Conservation (phyloP, 179 eudicot species). For the Heliamphora pulchella region DNA sequence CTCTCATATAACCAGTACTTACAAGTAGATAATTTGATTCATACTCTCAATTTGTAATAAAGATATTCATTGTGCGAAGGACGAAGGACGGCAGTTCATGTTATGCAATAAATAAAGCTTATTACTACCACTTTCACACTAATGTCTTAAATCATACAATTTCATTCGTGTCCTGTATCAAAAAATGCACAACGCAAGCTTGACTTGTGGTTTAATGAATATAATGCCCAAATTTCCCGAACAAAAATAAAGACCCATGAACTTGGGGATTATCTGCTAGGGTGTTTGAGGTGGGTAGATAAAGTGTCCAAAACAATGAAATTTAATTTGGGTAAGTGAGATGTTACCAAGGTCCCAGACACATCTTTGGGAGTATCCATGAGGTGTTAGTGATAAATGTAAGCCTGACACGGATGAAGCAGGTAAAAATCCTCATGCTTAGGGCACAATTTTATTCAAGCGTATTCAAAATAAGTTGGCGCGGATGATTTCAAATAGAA, state of each 20-base stretch:
- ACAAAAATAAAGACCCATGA: too few species aligned
- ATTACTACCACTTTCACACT: too few species aligned
- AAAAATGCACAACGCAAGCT: background rate
- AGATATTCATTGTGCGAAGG: too few species aligned
- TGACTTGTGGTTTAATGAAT: background rate
- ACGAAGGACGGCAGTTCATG: too few species aligned
- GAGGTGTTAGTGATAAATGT: background rate
- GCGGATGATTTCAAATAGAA: background rate
- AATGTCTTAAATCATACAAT: too few species aligned
- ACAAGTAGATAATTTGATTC: too few species aligned
- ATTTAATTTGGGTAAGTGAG: too few species aligned
- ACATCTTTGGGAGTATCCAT: background rate
- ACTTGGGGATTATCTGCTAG: background rate
- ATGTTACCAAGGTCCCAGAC: background rate
- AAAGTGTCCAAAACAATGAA: background rate
- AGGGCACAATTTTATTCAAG: background rate
- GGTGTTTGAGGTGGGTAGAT: background rate
- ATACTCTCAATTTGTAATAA: too few species aligned
- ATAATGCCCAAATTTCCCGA: too few species aligned
- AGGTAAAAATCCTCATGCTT: background rate
- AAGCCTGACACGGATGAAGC: background rate
- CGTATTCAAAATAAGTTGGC: background rate
- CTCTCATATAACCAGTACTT: too few species aligned
- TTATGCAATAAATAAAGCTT: too few species aligned
- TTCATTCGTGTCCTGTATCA: too few species aligned